Percentiles rank a stretch among this genome's conserved stretches.
Evolutionary conservation across 1,284 basidiomycete species (phyloP).

Genomic region (Chalciporus sp.): DNA sequence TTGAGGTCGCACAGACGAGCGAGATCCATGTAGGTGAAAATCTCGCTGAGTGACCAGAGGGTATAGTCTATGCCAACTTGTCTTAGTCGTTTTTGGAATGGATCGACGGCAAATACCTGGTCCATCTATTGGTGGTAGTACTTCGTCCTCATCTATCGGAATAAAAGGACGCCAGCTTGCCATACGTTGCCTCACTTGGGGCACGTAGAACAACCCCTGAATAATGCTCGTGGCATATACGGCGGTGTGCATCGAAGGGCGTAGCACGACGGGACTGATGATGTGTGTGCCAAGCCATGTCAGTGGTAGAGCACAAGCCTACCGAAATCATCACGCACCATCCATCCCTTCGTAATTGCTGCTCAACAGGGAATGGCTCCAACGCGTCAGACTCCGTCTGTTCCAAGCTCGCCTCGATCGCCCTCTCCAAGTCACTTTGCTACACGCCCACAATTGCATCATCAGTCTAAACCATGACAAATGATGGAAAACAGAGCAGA

Average conservation of each 20-base stretch:
- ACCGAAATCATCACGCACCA: slow-evolving; percentile 44
- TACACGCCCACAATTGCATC: slow-evolving; percentile 19
- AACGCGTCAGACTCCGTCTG: slow-evolving; percentile 37
- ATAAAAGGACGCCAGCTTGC: slow-evolving; percentile 49
- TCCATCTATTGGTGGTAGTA: slow-evolving; percentile 27
- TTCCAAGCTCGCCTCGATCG: slow-evolving; percentile 65
- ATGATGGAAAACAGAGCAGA: background rate
- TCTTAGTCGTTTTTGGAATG: too few relatives aligned
- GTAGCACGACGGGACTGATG: slow-evolving; percentile 63
- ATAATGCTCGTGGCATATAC: slow-evolving; percentile 63
- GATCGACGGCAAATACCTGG: slow-evolving; percentile 34
- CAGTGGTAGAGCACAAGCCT: background rate
- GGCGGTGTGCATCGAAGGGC: slow-evolving; percentile 51
- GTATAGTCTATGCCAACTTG: slow-evolving; percentile 37
- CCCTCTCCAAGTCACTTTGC: slow-evolving; percentile 53
- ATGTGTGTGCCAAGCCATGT: slow-evolving; percentile 5
- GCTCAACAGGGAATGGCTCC: slow-evolving; percentile 47
- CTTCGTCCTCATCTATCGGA: slow-evolving; percentile 24
- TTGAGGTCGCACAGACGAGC: slow-evolving; percentile 44
- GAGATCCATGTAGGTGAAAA: slow-evolving; percentile 66
- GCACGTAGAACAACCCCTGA: slow-evolving; percentile 66
- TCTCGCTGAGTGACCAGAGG: slow-evolving; percentile 58
- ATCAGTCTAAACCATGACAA: slow-evolving; percentile 1
- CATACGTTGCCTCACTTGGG: slow-evolving; percentile 60
- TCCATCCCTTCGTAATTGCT: slow-evolving; percentile 55